phyloP scores from a whole-genome alignment of 768 basidiomycete genomes.

The Russula sp. region DNA sequence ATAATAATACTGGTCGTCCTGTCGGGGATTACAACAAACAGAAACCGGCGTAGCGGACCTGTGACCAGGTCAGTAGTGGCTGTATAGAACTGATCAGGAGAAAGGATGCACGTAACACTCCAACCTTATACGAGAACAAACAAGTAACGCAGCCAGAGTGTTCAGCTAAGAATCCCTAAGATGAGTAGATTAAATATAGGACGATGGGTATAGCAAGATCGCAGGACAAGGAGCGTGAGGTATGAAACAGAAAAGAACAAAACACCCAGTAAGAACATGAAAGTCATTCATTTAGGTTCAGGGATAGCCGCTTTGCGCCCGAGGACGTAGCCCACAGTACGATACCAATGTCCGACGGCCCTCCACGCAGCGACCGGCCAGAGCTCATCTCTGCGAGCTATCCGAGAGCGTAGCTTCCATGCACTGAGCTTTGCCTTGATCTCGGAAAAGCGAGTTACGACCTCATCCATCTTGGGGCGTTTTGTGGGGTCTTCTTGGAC shows the following conservation, averaged over 20 bases:
- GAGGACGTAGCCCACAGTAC: not conserved
- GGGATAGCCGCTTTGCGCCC: not conserved
- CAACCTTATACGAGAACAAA: not conserved
- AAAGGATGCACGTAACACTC: too few relatives aligned
- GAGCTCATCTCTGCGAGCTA: not conserved
- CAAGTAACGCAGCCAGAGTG: not conserved
- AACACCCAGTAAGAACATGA: not conserved
- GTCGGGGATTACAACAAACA: too few relatives aligned
- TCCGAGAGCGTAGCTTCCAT: not conserved
- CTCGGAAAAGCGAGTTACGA: conserved; percentile 21
- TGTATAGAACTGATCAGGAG: too few relatives aligned
- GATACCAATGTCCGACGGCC: not conserved
- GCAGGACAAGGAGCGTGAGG: not conserved
- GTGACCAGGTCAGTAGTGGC: too few relatives aligned
- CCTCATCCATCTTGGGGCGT: conserved; percentile 33
- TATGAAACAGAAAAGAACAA: not conserved
- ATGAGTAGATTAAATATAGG: not conserved
- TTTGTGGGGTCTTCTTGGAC: too few relatives aligned
- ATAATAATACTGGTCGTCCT: too few relatives aligned
- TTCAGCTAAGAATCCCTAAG: too few relatives aligned
- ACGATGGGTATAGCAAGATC: too few relatives aligned
- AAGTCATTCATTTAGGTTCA: not conserved
- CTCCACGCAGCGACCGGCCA: not conserved
- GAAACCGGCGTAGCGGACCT: too few relatives aligned
- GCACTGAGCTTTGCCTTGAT: not conserved